Conservation (phyloP, 2,329 filamentous ascomycete species). For the Penicillium expansum region DNA sequence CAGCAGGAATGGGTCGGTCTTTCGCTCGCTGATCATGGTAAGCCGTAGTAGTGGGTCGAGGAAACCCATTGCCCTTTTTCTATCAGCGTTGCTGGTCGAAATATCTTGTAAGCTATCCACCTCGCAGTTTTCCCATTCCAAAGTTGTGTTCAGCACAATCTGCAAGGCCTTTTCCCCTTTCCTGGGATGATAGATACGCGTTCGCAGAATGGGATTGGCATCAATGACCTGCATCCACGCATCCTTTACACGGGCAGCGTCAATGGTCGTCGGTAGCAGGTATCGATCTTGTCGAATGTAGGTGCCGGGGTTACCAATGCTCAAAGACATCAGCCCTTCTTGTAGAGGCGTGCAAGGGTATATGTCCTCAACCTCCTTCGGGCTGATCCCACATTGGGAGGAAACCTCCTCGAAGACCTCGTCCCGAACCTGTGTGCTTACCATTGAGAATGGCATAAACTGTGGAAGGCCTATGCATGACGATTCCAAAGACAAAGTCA, state of each 20-base stretch:
- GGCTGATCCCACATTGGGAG: background rate
- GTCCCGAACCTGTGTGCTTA: background rate
- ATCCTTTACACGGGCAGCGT: background rate
- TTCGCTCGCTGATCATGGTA: background rate
- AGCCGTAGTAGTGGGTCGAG: background rate
- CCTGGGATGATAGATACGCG: background rate
- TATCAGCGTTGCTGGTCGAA: background rate
- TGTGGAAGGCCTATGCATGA: background rate
- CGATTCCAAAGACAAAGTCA: background rate
- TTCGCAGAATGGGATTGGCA: slow-evolving; percentile 1
- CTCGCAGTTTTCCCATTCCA: background rate
- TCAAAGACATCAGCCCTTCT: slow-evolving; percentile 1
- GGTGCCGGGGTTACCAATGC: background rate
- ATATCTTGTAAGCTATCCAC: background rate
- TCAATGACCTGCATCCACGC: background rate
- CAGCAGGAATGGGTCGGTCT: background rate
- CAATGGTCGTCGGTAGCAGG: background rate
- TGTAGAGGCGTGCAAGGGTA: slow-evolving; percentile 1
- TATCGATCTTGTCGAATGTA: background rate
- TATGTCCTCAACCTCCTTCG: background rate
- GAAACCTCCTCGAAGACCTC: background rate
- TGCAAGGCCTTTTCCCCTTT: background rate
- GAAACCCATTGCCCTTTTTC: background rate
- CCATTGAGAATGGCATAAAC: background rate
- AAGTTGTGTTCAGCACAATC: background rate